Conservation (phyloP, 1,284 basidiomycete species). For the Tilletia indica region DNA sequence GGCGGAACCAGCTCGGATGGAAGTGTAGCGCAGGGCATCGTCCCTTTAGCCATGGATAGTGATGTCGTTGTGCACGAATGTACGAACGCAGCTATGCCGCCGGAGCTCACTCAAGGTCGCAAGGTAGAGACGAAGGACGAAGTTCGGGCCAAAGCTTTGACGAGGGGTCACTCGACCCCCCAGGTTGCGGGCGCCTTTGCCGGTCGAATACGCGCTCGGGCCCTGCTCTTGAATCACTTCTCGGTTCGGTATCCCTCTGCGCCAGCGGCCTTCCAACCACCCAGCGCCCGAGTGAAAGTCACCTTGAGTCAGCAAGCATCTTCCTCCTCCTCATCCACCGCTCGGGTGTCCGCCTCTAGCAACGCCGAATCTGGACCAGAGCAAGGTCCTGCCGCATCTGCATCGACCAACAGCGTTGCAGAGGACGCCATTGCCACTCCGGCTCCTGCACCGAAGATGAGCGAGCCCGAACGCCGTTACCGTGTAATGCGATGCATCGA, state of each 20-base stretch:
- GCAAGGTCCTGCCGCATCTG: too few relatives aligned
- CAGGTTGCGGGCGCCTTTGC: constrained; percentile 49
- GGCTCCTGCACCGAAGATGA: not conserved
- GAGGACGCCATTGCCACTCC: too few relatives aligned
- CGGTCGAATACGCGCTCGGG: constrained; percentile 34
- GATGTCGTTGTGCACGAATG: constrained; percentile 53
- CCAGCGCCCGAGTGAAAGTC: constrained; percentile 21
- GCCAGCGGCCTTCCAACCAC: constrained; percentile 23
- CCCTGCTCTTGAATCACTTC: constrained; percentile 51
- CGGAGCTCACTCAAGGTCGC: constrained; percentile 31
- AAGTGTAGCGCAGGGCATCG: constrained; percentile 26
- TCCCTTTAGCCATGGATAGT: constrained; percentile 28
- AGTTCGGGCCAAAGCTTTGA: constrained; percentile 31
- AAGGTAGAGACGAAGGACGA: constrained; percentile 33
- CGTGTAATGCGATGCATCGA: constrained; percentile 42
- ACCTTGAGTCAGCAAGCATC: not conserved
- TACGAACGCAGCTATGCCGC: constrained; percentile 48
- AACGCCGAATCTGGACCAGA: too few relatives aligned
- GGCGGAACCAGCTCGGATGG: not conserved
- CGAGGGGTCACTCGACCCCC: constrained; percentile 49
- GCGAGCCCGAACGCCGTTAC: constrained; percentile 31
- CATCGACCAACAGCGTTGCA: too few relatives aligned
- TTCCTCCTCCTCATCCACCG: not conserved
- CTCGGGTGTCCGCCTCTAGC: too few relatives aligned
- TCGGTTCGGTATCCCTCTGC: constrained; percentile 42